Percentiles rank a stretch among this genome's conserved stretches.
Evolutionary conservation across 768 basidiomycete genomes (phyloP).

Genomic region (Amanita exitialis): DNA sequence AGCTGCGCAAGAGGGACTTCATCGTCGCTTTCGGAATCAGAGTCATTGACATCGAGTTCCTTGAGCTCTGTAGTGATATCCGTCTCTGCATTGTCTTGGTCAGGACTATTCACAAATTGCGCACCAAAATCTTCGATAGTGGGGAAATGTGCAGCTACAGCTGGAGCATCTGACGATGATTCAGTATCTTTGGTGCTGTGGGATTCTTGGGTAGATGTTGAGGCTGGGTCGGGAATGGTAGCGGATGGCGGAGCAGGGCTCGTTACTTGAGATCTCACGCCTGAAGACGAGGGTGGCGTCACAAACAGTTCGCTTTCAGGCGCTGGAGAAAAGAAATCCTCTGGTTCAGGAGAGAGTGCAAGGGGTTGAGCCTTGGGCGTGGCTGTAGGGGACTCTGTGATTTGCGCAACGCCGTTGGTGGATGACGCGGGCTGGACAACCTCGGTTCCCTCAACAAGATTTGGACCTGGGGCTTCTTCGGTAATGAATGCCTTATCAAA

Average conservation of each 20-base stretch:
- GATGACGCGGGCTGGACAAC: slow-evolving; percentile 9
- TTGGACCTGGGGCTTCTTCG: slow-evolving; percentile 2
- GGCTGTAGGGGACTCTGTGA: neutral
- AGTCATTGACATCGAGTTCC: slow-evolving; percentile 48
- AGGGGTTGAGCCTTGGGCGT: slow-evolving; percentile 12
- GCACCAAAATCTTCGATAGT: slow-evolving; percentile 20
- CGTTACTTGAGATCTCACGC: neutral
- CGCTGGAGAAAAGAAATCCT: slow-evolving; percentile 15
- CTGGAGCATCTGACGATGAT: neutral
- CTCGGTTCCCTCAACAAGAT: slow-evolving; percentile 8
- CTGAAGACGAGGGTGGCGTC: slow-evolving; percentile 34
- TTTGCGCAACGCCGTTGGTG: neutral
- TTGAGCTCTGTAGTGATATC: slow-evolving; percentile 41
- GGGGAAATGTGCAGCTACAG: slow-evolving; percentile 13
- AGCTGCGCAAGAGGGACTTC: slow-evolving; percentile 28
- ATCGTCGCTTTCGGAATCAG: slow-evolving; percentile 41
- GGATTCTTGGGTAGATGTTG: neutral
- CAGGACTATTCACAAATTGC: slow-evolving; percentile 1
- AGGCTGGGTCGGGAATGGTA: neutral
- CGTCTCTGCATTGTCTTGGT: slow-evolving; percentile 19
- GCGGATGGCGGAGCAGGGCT: neutral
- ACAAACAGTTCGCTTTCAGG: slow-evolving; percentile 46
- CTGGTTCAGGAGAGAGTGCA: slow-evolving; percentile 3
- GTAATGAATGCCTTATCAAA: slow-evolving; percentile 27
- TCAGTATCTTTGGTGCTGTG: neutral